phyloP scores from a whole-genome alignment of 164 flowering plant species.

The Echeveria elegans region DNA sequence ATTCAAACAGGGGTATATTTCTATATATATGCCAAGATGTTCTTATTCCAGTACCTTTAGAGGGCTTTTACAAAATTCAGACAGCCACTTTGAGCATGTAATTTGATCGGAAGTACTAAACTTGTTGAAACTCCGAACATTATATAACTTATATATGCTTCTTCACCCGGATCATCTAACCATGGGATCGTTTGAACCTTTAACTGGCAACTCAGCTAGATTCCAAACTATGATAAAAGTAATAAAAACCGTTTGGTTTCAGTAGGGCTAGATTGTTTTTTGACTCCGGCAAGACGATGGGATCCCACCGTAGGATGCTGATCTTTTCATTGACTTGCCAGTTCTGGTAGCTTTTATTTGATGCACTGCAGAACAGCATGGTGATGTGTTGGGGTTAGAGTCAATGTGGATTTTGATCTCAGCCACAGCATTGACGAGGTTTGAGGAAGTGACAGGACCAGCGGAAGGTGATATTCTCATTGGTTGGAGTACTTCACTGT shows the following conservation, averaged over 20 bases:
- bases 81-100: background rate
- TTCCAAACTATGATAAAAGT: background rate
- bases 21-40: too few relatives aligned
- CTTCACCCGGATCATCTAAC: background rate
- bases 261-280: background rate
- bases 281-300: background rate
- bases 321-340: background rate
- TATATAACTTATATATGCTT: background rate
- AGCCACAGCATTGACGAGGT: background rate
- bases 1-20: too few relatives aligned
- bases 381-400: background rate
- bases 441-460: background rate
- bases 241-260: background rate
- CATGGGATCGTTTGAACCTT: background rate
- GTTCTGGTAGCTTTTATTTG: background rate
- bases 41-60: too few relatives aligned
- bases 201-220: background rate
- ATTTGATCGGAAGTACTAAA: too few relatives aligned
- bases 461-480: background rate
- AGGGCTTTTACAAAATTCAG: too few relatives aligned
- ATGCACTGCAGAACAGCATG: background rate
- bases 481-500: constrained; percentile 7
- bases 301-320: background rate
- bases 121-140: background rate
- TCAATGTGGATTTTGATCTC: background rate